Conservation (phyloP, 331 rosid species). For the Malus hybrid region DNA sequence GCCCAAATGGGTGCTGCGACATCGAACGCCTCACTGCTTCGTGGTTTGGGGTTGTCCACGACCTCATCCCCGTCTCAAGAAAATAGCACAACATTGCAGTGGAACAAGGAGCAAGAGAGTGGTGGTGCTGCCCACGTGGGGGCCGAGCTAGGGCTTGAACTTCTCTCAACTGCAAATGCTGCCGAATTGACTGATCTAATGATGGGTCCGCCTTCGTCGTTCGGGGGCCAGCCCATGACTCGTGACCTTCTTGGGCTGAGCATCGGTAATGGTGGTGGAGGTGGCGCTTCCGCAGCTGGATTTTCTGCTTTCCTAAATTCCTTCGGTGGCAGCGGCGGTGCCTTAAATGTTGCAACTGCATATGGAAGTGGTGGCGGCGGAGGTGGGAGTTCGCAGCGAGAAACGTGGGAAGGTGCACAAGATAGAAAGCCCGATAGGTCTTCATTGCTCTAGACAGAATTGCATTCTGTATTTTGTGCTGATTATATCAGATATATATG, state of each 20-base stretch:
- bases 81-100: slow-evolving; percentile 5
- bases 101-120: slow-evolving; percentile 24
- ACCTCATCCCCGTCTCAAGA: slow-evolving; percentile 20
- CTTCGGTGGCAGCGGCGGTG: slow-evolving; percentile 30
- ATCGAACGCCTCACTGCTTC: slow-evolving; percentile 46
- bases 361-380: too few relatives aligned
- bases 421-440: too few relatives aligned
- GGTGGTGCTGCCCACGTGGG: background rate
- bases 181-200: slow-evolving; percentile 19
- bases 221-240: slow-evolving; percentile 61
- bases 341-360: slow-evolving; percentile 24
- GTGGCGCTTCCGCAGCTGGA: slow-evolving; percentile 23
- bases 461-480: too few relatives aligned
- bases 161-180: slow-evolving; percentile 25
- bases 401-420: too few relatives aligned
- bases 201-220: slow-evolving; percentile 23
- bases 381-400: too few relatives aligned
- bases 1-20: slow-evolving; percentile 59
- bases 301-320: slow-evolving; percentile 49
- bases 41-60: slow-evolving; percentile 41
- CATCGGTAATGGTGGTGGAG: slow-evolving; percentile 25
- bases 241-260: slow-evolving; percentile 86
- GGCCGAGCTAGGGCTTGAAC: slow-evolving; percentile 49
- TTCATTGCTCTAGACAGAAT: too few relatives aligned
- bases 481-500: too few relatives aligned